Evolutionary conservation across 1,139 yeast genomes (phyloP).

Genomic region (Pichia sp.): DNA sequence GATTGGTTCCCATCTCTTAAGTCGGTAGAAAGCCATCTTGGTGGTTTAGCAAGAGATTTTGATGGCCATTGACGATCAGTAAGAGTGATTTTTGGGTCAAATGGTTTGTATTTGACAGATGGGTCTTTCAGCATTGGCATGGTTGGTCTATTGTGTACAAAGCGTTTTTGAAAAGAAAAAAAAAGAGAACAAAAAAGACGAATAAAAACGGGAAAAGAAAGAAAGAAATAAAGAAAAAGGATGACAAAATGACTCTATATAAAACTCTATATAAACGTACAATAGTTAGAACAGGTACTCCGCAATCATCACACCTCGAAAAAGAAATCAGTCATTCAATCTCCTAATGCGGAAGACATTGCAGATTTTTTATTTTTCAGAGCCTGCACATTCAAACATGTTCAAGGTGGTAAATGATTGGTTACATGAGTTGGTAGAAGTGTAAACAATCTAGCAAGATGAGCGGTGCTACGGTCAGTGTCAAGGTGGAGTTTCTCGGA

Average conservation of each 20-base stretch:
- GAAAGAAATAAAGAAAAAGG: neutral
- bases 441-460: no score
- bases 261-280: no score
- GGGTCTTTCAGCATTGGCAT: slow-evolving; percentile 63
- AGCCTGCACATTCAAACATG: no score
- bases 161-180: no score
- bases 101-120: slow-evolving; percentile 65
- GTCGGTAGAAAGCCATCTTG: slow-evolving; percentile 96
- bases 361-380: no score
- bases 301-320: no score
- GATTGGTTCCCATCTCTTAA: slow-evolving; percentile 97
- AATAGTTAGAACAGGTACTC: no score
- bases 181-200: neutral
- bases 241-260: no score
- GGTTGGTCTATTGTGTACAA: neutral
- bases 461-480: slow-evolving; percentile 2
- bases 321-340: no score
- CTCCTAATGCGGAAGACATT: no score
- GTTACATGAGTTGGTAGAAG: no score
- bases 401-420: no score
- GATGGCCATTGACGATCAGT: slow-evolving; percentile 87
- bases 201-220: neutral
- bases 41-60: slow-evolving; percentile 67
- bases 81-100: slow-evolving; percentile 53
- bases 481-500: slow-evolving; percentile 31